Base-by-base conservation (phyloP, 805 yeast species). In the Henningerozyma blattae region DNA sequence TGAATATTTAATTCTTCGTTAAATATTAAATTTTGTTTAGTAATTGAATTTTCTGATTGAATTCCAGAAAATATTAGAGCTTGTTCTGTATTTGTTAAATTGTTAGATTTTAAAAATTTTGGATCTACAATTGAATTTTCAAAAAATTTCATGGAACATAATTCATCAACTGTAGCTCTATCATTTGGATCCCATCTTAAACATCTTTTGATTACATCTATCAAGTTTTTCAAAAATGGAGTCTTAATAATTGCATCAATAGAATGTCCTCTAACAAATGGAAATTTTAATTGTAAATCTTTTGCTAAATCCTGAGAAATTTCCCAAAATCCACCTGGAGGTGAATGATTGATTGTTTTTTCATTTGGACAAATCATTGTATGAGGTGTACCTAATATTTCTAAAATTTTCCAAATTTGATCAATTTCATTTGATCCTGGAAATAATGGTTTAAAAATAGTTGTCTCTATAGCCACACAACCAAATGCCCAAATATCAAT, bases 401-500 rank as follows among this genome's bases (percentile, higher is more conserved):
- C 68, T 37, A 83, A 54, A 6, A 83, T 76, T 48, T 66, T 71
- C 69, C 74, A 69, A 10, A 77, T 67, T 61, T 87, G 96, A 49
- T 87, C 94, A 32, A 77, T 47, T 49, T 82, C 91, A 50, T 76
- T 70, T 13, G 66, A 51, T 0, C 97, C 97, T 0, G 95, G 93
- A 48, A 89, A 83, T 22, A 87, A 61, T 1, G 97, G 95, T 25
- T 65, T 52, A 45, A 81, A 74, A 29, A 75, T 75, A 16, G 83
- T 80, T 29, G 75, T 64, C 50, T 82, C 94, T 5, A 72, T 71
- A 2, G 82, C 84, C 26, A 82, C 84, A 29, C 77, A 69, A 2
- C 86, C 94, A 62, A 81, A 82, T 0, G 93, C 89, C 94, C 94
- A 82, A 22, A 82, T 70, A 59, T 82, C 94, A 25, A 79, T 69